A percentile compares a stretch with the other conserved stretches of the same genome.
These are phyloP conservation scores for Debaryomyces sp. DNA, from an alignment of 1,139 yeast genomes.

Conservation along the genomic window DNA sequence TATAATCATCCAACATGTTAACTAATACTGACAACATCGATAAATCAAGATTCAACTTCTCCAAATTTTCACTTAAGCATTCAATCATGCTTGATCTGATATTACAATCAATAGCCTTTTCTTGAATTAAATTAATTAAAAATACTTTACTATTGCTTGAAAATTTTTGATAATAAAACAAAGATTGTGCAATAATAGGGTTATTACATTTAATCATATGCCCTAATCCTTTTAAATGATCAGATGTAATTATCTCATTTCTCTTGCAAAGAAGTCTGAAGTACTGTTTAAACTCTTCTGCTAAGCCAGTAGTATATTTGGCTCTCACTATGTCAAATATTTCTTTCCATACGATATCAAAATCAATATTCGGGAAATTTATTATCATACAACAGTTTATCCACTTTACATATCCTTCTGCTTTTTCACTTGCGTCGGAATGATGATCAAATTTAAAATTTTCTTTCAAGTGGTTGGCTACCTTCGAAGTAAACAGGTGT, in stretches of 20 bases:
- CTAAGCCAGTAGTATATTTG: slow-evolving; percentile 16
- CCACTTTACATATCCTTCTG: slow-evolving; percentile 34
- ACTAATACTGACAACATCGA: slow-evolving; percentile 21
- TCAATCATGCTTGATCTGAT: slow-evolving; percentile 27
- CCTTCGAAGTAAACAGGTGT: not conserved
- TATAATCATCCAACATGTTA: slow-evolving; percentile 59
- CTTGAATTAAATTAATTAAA: slow-evolving; percentile 1
- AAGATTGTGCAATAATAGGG: slow-evolving; percentile 30
- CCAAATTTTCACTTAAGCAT: slow-evolving; percentile 14
- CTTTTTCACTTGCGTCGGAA: slow-evolving; percentile 29
- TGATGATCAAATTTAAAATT: slow-evolving; percentile 31
- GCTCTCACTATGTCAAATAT: slow-evolving; percentile 21
- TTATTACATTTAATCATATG: slow-evolving; percentile 33
- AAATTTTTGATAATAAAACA: slow-evolving; percentile 27
- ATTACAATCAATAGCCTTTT: slow-evolving; percentile 24
- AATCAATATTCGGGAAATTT: not conserved
- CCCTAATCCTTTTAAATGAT: slow-evolving; percentile 24
- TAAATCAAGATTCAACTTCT: slow-evolving; percentile 8
- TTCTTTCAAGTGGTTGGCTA: not conserved
- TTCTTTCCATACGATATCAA: slow-evolving; percentile 19
- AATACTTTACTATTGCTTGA: not conserved
- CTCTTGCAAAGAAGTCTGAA: slow-evolving; percentile 13
- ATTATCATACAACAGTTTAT: slow-evolving; percentile 12
- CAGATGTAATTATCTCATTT: slow-evolving; percentile 16
- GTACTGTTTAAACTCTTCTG: slow-evolving; percentile 26